A percentile compares a stretch with the other conserved stretches of the same genome.
Conservation (phyloP, 805 yeast genomes). For the Nakazawaea holstii region DNA sequence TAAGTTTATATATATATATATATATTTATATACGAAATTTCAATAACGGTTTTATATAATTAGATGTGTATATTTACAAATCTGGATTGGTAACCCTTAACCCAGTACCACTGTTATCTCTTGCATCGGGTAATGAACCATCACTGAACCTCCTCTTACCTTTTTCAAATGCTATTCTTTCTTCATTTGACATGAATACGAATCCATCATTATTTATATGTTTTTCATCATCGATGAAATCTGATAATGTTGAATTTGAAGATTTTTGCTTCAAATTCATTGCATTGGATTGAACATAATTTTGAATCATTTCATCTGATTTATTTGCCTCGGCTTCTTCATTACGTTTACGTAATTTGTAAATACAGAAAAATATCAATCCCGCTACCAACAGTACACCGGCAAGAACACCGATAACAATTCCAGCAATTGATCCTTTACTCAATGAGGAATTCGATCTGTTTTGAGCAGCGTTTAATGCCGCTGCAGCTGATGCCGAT, state of each 20-base stretch:
- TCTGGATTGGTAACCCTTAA: conserved; percentile 10
- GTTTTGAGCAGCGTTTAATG: conserved; percentile 1
- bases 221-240: conserved; percentile 11
- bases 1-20: too few relatives aligned
- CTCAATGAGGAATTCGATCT: not conserved
- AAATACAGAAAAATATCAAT: conserved; percentile 16
- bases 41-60: not conserved
- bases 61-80: not conserved
- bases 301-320: conserved; percentile 9
- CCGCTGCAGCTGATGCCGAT: conserved; percentile 12
- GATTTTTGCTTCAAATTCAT: conserved; percentile 6
- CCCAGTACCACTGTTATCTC: conserved; percentile 56
- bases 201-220: conserved; percentile 11
- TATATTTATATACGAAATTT: not conserved
- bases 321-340: not conserved
- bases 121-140: conserved; percentile 38
- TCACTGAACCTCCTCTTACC: conserved; percentile 15
- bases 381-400: conserved; percentile 20
- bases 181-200: not conserved
- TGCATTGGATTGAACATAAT: conserved; percentile 8
- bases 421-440: conserved; percentile 10
- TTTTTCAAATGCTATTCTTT: not conserved
- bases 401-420: conserved; percentile 25
- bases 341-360: not conserved
- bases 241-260: conserved; percentile 16